These are phyloP conservation scores for Zygosaccharomyces rouxii DNA, from an alignment of 805 yeast species.

Conservation along the genomic window DNA sequence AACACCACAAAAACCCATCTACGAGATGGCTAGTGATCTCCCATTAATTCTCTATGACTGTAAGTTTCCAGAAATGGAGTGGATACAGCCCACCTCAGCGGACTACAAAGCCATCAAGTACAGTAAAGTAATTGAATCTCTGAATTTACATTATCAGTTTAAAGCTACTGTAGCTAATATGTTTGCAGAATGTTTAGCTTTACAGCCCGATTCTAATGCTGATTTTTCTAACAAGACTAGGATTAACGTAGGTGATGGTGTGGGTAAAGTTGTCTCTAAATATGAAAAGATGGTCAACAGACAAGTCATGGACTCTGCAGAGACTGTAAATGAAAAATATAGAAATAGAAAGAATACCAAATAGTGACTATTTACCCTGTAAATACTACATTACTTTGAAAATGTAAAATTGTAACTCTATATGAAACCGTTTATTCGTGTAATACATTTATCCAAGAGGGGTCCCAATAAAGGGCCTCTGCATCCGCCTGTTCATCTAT, in stretches of 20 bases:
- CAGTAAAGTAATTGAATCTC: constrained; percentile 43
- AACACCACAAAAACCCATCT: constrained; percentile 67
- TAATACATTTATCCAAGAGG: constrained; percentile 52
- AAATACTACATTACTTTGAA: neutral
- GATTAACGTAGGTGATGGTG: constrained; percentile 74
- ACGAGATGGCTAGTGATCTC: constrained; percentile 83
- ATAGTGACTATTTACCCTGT: neutral
- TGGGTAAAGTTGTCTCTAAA: constrained; percentile 51
- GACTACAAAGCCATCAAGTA: constrained; percentile 42
- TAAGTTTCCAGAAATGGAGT: constrained; percentile 63
- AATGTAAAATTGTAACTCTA: neutral
- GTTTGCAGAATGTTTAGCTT: constrained; percentile 39
- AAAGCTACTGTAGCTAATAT: constrained; percentile 51
- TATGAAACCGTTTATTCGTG: neutral
- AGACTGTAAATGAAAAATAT: constrained; percentile 63
- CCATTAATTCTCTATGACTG: constrained; percentile 89
- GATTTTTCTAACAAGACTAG: constrained; percentile 29
- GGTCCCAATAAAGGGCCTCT: constrained; percentile 63
- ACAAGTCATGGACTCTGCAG: constrained; percentile 58
- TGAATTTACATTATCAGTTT: constrained; percentile 53
- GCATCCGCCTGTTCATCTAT: constrained; percentile 51
- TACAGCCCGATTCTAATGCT: constrained; percentile 11
- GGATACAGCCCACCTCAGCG: constrained; percentile 40
- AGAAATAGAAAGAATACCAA: constrained; percentile 38
- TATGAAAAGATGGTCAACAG: constrained; percentile 59